These are phyloP conservation scores for Apiotrichum mycotoxinovorans DNA, from an alignment of 1,284 basidiomycete species.

Conservation along the genomic window DNA sequence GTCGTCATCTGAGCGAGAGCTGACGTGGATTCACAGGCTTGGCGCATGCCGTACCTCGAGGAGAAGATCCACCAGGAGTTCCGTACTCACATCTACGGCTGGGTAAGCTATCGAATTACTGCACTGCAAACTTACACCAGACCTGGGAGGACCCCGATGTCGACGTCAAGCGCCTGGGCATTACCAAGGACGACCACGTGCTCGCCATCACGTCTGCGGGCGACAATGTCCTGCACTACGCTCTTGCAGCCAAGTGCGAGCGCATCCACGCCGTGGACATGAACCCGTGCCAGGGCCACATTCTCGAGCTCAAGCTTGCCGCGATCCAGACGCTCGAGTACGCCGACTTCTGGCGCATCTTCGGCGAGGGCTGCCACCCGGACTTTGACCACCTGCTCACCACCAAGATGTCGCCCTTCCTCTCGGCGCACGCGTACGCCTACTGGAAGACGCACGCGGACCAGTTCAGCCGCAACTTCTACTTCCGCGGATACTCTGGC, in stretches of 20 bases:
- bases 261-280: slow-evolving; percentile 67
- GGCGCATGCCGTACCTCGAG: slow-evolving; percentile 74
- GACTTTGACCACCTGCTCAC: slow-evolving; percentile 66
- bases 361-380: slow-evolving; percentile 64
- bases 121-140: slow-evolving; percentile 35
- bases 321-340: slow-evolving; percentile 62
- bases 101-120: slow-evolving; percentile 26
- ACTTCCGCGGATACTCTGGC: slow-evolving; percentile 69
- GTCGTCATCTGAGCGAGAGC: neutral
- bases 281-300: slow-evolving; percentile 65
- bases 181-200: slow-evolving; percentile 64
- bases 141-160: slow-evolving; percentile 80
- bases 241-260: slow-evolving; percentile 62
- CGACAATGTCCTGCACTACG: slow-evolving; percentile 78
- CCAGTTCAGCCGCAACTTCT: slow-evolving; percentile 67
- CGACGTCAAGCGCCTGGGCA: slow-evolving; percentile 65
- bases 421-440: slow-evolving; percentile 58
- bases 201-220: slow-evolving; percentile 76
- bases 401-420: slow-evolving; percentile 63
- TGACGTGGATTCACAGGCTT: slow-evolving; percentile 51
- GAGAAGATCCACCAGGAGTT: slow-evolving; percentile 71
- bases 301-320: slow-evolving; percentile 75
- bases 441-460: slow-evolving; percentile 67
- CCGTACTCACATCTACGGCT: slow-evolving; percentile 67
- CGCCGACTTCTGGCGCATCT: slow-evolving; percentile 68